These are phyloP conservation scores for Penicillium steckii DNA, from an alignment of 495 filamentous ascomycete genomes.

Conservation along the genomic window DNA sequence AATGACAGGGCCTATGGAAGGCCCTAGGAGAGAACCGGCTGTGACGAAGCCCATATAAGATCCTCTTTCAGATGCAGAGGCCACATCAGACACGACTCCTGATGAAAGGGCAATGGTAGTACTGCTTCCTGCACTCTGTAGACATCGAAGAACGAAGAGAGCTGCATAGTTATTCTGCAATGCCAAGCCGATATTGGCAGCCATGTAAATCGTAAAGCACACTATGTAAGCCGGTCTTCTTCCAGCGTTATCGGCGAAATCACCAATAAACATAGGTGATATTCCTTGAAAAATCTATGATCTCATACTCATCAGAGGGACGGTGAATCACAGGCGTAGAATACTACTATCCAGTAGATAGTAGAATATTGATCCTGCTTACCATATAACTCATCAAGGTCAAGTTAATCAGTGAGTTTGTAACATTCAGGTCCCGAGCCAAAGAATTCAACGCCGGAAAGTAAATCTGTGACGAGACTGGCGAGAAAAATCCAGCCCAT, in stretches of 20 bases:
- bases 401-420: conserved; percentile 63
- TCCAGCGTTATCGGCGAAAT: conserved; percentile 47
- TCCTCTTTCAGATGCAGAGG: conserved; percentile 41
- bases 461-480: conserved; percentile 72
- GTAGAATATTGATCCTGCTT: not conserved
- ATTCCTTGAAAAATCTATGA: conserved; percentile 49
- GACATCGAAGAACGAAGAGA: conserved; percentile 45
- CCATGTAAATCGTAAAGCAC: conserved; percentile 46
- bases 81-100: conserved; percentile 44
- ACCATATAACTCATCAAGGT: conserved; percentile 67
- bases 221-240: conserved; percentile 48
- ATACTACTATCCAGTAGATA: not conserved
- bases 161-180: conserved; percentile 46
- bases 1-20: conserved; percentile 60
- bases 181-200: conserved; percentile 51
- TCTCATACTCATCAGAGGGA: conserved; percentile 3
- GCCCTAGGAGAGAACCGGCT: conserved; percentile 38
- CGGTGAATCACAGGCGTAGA: too few species aligned
- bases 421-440: conserved; percentile 56
- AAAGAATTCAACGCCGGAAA: conserved; percentile 69
- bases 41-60: conserved; percentile 43
- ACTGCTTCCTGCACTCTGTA: conserved; percentile 51
- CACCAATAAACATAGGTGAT: conserved; percentile 48
- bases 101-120: conserved; percentile 43
- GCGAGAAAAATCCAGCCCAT: conserved; percentile 64